Base-by-base conservation (phyloP, 1,139 yeast genomes). In the Martiniozyma asiatica region DNA sequence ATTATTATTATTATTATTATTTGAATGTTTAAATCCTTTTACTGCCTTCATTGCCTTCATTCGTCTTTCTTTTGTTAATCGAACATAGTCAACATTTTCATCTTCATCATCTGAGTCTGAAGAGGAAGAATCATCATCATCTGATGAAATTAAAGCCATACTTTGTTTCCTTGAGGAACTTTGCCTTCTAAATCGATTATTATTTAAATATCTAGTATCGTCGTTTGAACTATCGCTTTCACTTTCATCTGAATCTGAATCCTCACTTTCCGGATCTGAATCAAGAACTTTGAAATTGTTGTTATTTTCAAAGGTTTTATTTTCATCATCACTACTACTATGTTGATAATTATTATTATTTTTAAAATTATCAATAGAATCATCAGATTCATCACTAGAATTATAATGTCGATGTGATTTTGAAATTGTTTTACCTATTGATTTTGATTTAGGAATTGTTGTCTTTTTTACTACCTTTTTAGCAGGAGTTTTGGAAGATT, bases 41-140 rank as follows among this genome's bases (percentile, higher is more conserved):
- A 61, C 66, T 1, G 68, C 67, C 39, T 67, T 62, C 58, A 66
- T 54, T 1, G 73, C 62, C 32, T 59, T 63, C 20, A 69, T 70
- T 51, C 76, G 72, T 40, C 73, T 61, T 45, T 75, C 77, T 7
- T 76, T 80, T 26, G 79, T 79, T 36, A 77, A 55, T 49, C 68
- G 70, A 11, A 77, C 79, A 47, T 74, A 76, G 51, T 78, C 89
- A 4, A 76, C 72, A 42, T 73, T 76, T 21, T 73, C 73, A 42
- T 76, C 85, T 39, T 73, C 78, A 1, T 70, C 63, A n/a, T n/a
- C n/a, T n/a, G n/a, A n/a, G n/a, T n/a, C n/a, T 10, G 75, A 68
- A 4, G 75, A 65, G 12, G 57, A 57, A 19, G 53, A 59, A 26
- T 53, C 56, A 17, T 56, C 61, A 14, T 56, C 63, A 18, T 52